Conservation (phyloP, 805 yeast genomes). For the Yarrowia sp. region DNA sequence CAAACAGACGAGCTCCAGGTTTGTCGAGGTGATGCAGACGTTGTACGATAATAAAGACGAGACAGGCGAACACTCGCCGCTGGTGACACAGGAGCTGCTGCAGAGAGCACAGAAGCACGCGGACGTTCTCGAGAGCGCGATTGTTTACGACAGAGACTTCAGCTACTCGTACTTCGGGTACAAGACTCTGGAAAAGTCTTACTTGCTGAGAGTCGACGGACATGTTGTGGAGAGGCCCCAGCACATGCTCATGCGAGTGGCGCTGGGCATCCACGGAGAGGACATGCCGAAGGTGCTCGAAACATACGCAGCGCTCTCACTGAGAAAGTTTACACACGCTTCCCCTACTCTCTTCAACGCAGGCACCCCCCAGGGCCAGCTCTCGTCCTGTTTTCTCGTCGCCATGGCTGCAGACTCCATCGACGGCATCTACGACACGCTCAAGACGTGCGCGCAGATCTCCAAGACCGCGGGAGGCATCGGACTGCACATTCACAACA, state of each 20-base stretch:
- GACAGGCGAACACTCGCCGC: conserved; percentile 56
- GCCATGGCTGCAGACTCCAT: conserved; percentile 91
- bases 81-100: conserved; percentile 61
- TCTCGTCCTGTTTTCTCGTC: conserved; percentile 86
- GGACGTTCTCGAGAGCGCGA: conserved; percentile 61
- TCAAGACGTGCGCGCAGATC: conserved; percentile 80
- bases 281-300: conserved; percentile 62
- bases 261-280: conserved; percentile 78
- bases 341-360: conserved; percentile 92
- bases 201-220: conserved; percentile 59
- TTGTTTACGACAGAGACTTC: conserved; percentile 68
- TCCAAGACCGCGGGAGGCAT: conserved; percentile 94
- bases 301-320: conserved; percentile 81
- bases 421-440: conserved; percentile 86
- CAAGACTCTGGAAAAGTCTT: conserved; percentile 78
- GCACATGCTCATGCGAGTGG: conserved; percentile 79
- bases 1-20: conserved; percentile 78
- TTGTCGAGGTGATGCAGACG: conserved; percentile 64
- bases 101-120: conserved; percentile 56
- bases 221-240: conserved; percentile 81
- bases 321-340: conserved; percentile 81
- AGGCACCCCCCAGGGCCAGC: conserved; percentile 73
- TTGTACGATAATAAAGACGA: conserved; percentile 69
- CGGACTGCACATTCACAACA: conserved; percentile 83
- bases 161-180: conserved; percentile 79